A percentile compares a stretch with the other conserved stretches of the same genome.
Evolutionary conservation across 768 basidiomycete species (phyloP).

Genomic region (Podaxis sp.): DNA sequence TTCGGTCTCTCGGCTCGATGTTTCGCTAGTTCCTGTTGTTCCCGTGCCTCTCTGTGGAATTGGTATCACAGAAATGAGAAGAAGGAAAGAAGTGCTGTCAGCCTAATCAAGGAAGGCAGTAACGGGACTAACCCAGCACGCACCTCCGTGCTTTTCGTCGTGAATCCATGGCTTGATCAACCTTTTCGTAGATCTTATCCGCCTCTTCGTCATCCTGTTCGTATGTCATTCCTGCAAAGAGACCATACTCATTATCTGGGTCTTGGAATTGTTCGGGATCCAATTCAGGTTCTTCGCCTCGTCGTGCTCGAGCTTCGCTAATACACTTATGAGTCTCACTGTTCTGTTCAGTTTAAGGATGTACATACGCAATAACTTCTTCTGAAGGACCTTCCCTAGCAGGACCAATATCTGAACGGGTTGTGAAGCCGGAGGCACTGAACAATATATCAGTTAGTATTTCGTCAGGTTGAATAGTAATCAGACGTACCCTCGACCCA

Average conservation of each 20-base stretch:
- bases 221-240: conserved; percentile 95
- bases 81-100: conserved; percentile 20
- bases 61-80: conserved; percentile 10
- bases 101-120: conserved; percentile 24
- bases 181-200: conserved; percentile 90
- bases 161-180: conserved; percentile 88
- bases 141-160: conserved; percentile 78
- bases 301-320: conserved; percentile 81
- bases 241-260: conserved; percentile 94
- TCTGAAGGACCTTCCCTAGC: conserved; percentile 94
- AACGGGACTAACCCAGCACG: conserved; percentile 44
- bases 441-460: neutral
- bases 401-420: conserved; percentile 97
- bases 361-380: conserved; percentile 79
- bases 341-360: neutral
- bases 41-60: conserved; percentile 61
- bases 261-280: conserved; percentile 94
- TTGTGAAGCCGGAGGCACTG: conserved; percentile 96
- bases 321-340: neutral
- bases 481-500: conserved; percentile 83
- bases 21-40: conserved; percentile 67
- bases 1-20: conserved; percentile 88
- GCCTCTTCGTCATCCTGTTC: conserved; percentile 98
- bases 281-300: conserved; percentile 86
- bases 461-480: neutral